Evolutionary conservation across 345 rosid genomes (phyloP).

Genomic region (Draba incana): DNA sequence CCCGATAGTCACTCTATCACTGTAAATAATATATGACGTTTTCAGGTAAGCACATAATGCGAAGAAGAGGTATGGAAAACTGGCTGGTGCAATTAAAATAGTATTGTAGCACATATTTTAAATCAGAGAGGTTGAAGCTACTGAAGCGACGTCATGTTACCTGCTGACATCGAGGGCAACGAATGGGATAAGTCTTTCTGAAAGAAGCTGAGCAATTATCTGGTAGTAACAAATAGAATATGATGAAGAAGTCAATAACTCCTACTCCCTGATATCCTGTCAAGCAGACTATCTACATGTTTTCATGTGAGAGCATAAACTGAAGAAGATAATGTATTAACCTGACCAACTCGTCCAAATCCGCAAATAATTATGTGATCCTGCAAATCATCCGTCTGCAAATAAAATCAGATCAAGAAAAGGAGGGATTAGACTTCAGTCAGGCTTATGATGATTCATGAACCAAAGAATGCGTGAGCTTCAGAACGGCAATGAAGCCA

Average conservation of each 20-base stretch:
- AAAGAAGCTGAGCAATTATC: slow-evolving; percentile 99
- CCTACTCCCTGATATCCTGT: slow-evolving; percentile 9
- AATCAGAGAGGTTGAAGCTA: slow-evolving; percentile 8
- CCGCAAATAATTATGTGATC: slow-evolving; percentile 96
- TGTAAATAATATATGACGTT: slow-evolving; percentile 44
- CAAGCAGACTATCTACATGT: slow-evolving; percentile 18
- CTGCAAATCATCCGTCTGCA: slow-evolving; percentile 98
- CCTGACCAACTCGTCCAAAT: slow-evolving; percentile 99
- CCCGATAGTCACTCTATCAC: slow-evolving; percentile 93
- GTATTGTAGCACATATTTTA: neutral
- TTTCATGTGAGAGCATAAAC: slow-evolving; percentile 24
- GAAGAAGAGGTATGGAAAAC: slow-evolving; percentile 1
- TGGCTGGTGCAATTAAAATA: slow-evolving; percentile 3
- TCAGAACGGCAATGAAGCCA: slow-evolving; percentile 17
- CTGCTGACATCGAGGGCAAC: slow-evolving; percentile 97
- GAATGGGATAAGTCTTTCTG: slow-evolving; percentile 94
- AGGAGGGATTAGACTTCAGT: slow-evolving; percentile 17
- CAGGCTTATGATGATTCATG: slow-evolving; percentile 17
- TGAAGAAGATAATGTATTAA: slow-evolving; percentile 39
- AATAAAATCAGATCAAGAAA: slow-evolving; percentile 38
- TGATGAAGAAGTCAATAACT: slow-evolving; percentile 3
- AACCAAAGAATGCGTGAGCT: slow-evolving; percentile 26
- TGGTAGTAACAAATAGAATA: slow-evolving; percentile 44
- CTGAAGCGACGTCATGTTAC: slow-evolving; percentile 47
- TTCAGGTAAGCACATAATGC: slow-evolving; percentile 19